Base-by-base conservation (phyloP, 2,329 filamentous ascomycete genomes). In the Thelonectria discophora region DNA sequence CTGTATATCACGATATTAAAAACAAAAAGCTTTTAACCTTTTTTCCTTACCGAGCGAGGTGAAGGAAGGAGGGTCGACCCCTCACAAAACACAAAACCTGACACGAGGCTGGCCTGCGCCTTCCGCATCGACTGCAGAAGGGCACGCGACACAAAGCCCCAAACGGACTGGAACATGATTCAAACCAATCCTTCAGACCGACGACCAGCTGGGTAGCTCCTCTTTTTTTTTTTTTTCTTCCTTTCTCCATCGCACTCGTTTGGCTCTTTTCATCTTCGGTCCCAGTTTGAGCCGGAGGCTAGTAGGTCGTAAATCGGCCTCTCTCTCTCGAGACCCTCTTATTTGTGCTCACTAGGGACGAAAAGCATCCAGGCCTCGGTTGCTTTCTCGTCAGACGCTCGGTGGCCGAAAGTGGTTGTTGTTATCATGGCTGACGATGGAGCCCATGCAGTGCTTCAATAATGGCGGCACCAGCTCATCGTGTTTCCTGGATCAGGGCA, bases 321-420 rank as follows among this genome's bases (percentile, higher is more conserved):
- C 32, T 34, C 32, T 34, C 6, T 24, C 24, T 4, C 4, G 24
- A 24, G 24, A 24, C 24, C 24, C 24, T 24, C 24, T 24, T 24
- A 24, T 24, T 24, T 7, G 7, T 24, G 4, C 24, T 24, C 24
- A 24, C 24, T 24, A 24, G 24, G 24, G 24, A 24, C 24, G 37
- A 39, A 39, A 12, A 37, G n/a, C 9, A 21, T n/a, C 32, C 20
- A 30, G 17, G 45, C 30, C 21, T 49, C 46, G 24, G 24, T 24
- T 13, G n/a, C 24, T 21, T 34, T 34, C 39, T 30, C 43, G 43
- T 51, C 53, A 20, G 46, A 52, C 40, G 10, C 53, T 61, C 53
- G 58, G 58, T 61, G 40, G 45, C 49, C 58, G 13, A 37, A 55
- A 52, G 47, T 27, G 34, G 53, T 27, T 42, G 24, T n/a, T n/a